Base-by-base conservation (phyloP, 371 early-diverging fungal genomes). In the Apophysomyces elegans region DNA sequence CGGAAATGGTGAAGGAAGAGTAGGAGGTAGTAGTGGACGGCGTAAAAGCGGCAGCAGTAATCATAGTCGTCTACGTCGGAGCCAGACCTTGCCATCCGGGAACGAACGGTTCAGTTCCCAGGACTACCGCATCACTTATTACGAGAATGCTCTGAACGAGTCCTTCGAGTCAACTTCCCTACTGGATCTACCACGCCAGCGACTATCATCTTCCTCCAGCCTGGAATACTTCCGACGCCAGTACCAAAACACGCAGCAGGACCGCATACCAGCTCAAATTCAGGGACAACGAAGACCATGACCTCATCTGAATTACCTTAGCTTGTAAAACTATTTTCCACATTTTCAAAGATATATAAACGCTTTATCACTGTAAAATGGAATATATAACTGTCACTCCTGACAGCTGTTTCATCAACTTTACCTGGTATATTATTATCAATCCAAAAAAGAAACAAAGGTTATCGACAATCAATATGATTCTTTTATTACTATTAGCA, bases 61-160 rank as follows among this genome's bases (percentile, higher is more conserved):
- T 98, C 79, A 96, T 97, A 62, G 95, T 71, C 88, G 98, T 88
- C 4, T 99, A 99, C 5, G 87, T 66, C 54, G 54, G 21, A 71
- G 98, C 97, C 43, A 99, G 94, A 73, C 96, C 96, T 37, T 75
- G 71, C 99, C 99, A 98, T 1, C 80, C 71, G 26, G 86, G 83
- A 9, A 95, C 95, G 5, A 87, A 90, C 16, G 93, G 88, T 5
- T 5, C 9, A 26, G 21, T 50, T 18, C 21, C 1, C 54, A 50
- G 21, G 54, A 21, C 21, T 18, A 50, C 21, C 54, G 54, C 8
- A 50, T 50, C 18, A 50, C 54, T 5, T 50, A 50, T 21, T 50
- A 50, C 54, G 54, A 50, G 21, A 26, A 50, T 21, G 21, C 54
- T 2, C 18, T 18, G 54, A 21, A 50, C n/a, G 21, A 50, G 16